Conservation (phyloP, 1,284 basidiomycete species). For the Sutorius eximius region DNA sequence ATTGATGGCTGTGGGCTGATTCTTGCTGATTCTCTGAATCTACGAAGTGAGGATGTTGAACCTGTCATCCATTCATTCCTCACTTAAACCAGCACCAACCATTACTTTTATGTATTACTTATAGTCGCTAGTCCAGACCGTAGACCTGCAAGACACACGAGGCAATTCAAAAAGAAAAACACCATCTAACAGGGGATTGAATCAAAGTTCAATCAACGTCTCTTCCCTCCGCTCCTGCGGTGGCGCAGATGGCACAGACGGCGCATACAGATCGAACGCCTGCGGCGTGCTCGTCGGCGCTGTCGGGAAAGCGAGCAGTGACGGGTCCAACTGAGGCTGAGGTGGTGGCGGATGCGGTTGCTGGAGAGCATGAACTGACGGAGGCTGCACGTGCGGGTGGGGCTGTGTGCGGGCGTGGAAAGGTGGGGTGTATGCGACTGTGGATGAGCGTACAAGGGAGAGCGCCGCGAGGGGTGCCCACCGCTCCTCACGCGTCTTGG, state of each 20-base stretch:
- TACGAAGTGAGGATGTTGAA: background rate
- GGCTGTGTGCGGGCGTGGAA: slow-evolving; percentile 5
- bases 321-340: slow-evolving; percentile 4
- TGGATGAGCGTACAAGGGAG: slow-evolving; percentile 23
- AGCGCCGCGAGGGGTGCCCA: too few species aligned
- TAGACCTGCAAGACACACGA: background rate
- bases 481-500: too few species aligned
- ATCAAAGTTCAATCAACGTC: slow-evolving; percentile 77
- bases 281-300: slow-evolving; percentile 62
- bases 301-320: slow-evolving; percentile 22
- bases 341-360: slow-evolving; percentile 7
- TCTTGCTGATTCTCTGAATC: background rate
- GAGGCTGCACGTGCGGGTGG: slow-evolving; percentile 7
- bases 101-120: slow-evolving; percentile 1
- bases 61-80: background rate
- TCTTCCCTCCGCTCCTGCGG: slow-evolving; percentile 80
- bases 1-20: too few species aligned
- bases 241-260: slow-evolving; percentile 49
- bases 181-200: slow-evolving; percentile 25
- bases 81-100: background rate
- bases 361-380: slow-evolving; percentile 2
- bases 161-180: background rate
- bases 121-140: too few species aligned
- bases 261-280: slow-evolving; percentile 48
- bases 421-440: slow-evolving; percentile 19